Evolutionary conservation across 2,329 filamentous ascomycete species (phyloP).

Genomic region (Botrytis fabae): DNA sequence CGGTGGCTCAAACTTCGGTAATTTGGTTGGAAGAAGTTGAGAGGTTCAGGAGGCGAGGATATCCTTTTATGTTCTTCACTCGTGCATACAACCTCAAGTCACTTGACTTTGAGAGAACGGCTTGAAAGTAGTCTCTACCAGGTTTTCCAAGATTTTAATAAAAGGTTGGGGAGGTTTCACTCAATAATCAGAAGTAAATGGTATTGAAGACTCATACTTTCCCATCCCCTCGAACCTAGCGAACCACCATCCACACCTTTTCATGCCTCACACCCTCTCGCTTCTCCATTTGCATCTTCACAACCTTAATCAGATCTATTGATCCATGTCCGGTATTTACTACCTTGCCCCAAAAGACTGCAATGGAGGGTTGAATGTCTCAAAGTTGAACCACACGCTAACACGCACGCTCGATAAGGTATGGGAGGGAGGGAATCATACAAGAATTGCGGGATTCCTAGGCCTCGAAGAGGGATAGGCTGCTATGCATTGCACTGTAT

Average conservation of each 20-base stretch:
- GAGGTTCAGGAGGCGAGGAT: constrained; percentile 21
- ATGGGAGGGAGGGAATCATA: neutral
- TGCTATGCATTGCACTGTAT: neutral
- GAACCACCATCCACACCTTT: constrained; percentile 17
- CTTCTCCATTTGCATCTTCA: neutral
- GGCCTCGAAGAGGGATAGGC: neutral
- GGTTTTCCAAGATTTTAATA: constrained; percentile 19
- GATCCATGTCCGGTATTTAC: constrained; percentile 20
- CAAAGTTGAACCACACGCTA: constrained; percentile 22
- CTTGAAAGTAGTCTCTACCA: constrained; percentile 3
- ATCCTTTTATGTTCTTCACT: constrained; percentile 26
- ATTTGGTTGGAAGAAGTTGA: constrained; percentile 9
- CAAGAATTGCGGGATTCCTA: neutral
- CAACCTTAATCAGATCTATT: neutral
- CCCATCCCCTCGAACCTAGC: neutral
- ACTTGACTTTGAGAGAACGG: constrained; percentile 20
- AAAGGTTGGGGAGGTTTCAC: constrained; percentile 18
- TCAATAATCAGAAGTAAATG: constrained; percentile 5
- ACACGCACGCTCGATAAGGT: constrained; percentile 10
- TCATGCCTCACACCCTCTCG: constrained; percentile 7
- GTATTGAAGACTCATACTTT: constrained; percentile 18
- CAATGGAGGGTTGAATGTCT: constrained; percentile 19
- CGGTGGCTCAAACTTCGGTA: constrained; percentile 11
- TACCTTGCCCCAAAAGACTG: constrained; percentile 9
- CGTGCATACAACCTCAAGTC: constrained; percentile 19